Base-by-base conservation (phyloP, 2,329 filamentous ascomycete species). In the Beauveria scarabaeidicola region DNA sequence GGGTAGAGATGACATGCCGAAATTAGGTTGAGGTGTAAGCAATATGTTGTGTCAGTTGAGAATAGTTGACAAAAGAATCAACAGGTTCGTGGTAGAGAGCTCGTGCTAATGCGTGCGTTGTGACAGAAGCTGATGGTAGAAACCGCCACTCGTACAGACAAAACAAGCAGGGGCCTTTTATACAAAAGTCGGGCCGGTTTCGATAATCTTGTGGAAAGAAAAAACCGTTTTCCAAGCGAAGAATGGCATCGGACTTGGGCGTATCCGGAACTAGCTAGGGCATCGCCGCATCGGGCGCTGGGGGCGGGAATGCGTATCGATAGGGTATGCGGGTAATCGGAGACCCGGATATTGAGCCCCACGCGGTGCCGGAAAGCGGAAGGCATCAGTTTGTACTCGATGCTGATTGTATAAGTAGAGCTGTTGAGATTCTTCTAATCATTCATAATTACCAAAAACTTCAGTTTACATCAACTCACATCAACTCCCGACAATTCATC, bases 1-100 rank as follows among this genome's bases (percentile, higher is more conserved):
- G 10, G 67, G 65, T 8, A 64, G 63, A 38, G 43, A n/a, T 9
- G 38, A n/a, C 44, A 58, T 61, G 50, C 7, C 19, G 50, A 41
- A 17, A 11, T 17, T 52, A 1, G 21, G 32, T 40, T 52, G 50
- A 36, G 36, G 19, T 7, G 19, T 27, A 25, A 15, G 32, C 6
- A 36, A 36, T 36, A 36, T 36, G 32, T 15, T 36, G 32, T 36
- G 32, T 6, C 11, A 15, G 32, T 36, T 36, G 15, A 36, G 32
- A 36, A 36, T 36, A 29, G 32, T 36, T 36, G 32, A 36, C 11
- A 6, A 15, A 15, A 36, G 32, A 36, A 6, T 15, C 11, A 5
- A 15, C 32, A 36, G 13, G 15, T 6, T 11, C 32, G 32, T 15
- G 13, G 32, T 15, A 46, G 10, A 25, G 43, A 15, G 21, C 43